Percentiles rank a stretch among this genome's conserved stretches.
Conservation (phyloP, 148 eudicot species). For the Cornus kousa region DNA sequence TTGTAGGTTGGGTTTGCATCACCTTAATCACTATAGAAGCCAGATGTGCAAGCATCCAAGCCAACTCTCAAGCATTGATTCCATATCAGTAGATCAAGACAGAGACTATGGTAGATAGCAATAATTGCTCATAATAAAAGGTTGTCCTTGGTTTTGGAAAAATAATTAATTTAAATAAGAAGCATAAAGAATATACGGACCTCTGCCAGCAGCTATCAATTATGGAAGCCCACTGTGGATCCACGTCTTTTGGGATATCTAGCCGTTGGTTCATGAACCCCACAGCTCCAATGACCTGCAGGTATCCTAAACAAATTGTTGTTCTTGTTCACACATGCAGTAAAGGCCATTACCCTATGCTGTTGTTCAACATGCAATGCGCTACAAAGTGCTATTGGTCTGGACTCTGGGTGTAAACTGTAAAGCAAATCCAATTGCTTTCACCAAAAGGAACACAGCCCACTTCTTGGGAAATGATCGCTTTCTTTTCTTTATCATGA, state of each 20-base stretch:
- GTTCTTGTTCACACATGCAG: not conserved
- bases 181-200: constrained; percentile 25
- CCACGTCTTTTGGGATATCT: constrained; percentile 76
- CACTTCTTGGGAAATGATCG: not conserved
- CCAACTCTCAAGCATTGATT: not conserved
- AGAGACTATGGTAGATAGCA: not conserved
- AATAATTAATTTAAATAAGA: not conserved
- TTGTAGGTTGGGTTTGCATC: not conserved
- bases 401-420: not conserved
- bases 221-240: constrained; percentile 73
- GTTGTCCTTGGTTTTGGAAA: not conserved
- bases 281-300: constrained; percentile 91
- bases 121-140: not conserved
- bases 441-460: not conserved
- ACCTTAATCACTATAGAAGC: not conserved
- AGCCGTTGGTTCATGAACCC: constrained; percentile 94
- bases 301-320: not conserved
- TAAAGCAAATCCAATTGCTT: not conserved
- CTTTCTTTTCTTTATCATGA: not conserved
- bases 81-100: not conserved
- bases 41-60: not conserved
- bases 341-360: too few relatives aligned
- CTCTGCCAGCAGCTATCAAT: constrained; percentile 88
- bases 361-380: not conserved
- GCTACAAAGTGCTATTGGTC: not conserved